A percentile compares a stretch with the other conserved stretches of the same genome.
Evolutionary conservation across 1,139 yeast genomes (phyloP).

Genomic region (Geotrichum klebahnii): DNA sequence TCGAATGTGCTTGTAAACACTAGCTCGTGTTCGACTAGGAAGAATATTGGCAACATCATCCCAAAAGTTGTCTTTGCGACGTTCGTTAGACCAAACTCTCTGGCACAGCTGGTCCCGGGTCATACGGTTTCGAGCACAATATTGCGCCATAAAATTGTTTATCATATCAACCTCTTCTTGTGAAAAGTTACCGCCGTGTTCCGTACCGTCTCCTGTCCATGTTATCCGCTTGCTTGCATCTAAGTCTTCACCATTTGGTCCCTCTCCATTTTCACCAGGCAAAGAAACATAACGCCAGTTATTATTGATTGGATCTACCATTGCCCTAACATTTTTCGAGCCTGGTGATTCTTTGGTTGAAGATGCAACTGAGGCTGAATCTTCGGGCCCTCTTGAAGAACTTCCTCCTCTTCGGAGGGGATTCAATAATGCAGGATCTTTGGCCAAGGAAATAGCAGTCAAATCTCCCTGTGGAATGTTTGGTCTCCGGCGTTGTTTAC

Average conservation of each 20-base stretch:
- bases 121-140: slow-evolving; percentile 58
- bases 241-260: slow-evolving; percentile 6
- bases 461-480: slow-evolving; percentile 8
- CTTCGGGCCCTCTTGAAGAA: slow-evolving; percentile 3
- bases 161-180: slow-evolving; percentile 64
- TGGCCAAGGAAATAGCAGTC: slow-evolving; percentile 13
- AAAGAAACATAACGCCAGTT: slow-evolving; percentile 9
- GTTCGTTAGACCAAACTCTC: slow-evolving; percentile 81
- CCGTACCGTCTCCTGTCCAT: slow-evolving; percentile 35
- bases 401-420: background rate
- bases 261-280: too few species aligned
- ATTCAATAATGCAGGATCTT: slow-evolving; percentile 10
- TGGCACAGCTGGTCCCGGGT: slow-evolving; percentile 67
- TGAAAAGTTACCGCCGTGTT: slow-evolving; percentile 50
- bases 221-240: slow-evolving; percentile 20
- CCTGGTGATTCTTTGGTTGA: slow-evolving; percentile 7
- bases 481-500: background rate
- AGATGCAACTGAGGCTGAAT: slow-evolving; percentile 8
- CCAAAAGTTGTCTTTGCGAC: slow-evolving; percentile 88
- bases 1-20: slow-evolving; percentile 86
- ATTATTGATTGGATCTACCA: background rate
- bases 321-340: too few species aligned
- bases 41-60: slow-evolving; percentile 69
- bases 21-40: slow-evolving; percentile 81
- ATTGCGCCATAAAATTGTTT: slow-evolving; percentile 66